phyloP scores from a whole-genome alignment of 768 basidiomycete species.

The Paxillus ammoniavirescens region DNA sequence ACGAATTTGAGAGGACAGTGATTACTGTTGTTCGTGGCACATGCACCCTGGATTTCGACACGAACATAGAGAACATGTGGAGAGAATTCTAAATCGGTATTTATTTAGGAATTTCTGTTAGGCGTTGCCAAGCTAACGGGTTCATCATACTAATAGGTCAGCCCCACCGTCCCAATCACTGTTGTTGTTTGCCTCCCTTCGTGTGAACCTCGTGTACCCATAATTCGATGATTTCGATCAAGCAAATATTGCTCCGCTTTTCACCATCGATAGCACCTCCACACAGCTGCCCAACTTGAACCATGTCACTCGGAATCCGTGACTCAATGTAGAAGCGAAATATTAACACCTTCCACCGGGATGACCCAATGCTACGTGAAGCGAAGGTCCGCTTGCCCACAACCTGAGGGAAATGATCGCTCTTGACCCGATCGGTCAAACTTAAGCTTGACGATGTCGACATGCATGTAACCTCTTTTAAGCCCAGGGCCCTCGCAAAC shows the following conservation, averaged over 20 bases:
- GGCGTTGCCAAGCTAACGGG: background rate
- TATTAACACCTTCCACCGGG: constrained; percentile 1
- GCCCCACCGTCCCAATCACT: constrained; percentile 2
- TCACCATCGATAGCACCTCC: constrained; percentile 1
- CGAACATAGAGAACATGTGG: constrained; percentile 27
- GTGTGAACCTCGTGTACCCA: constrained; percentile 18
- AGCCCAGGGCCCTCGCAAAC: background rate
- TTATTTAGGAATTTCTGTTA: constrained; percentile 5
- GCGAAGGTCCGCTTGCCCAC: background rate
- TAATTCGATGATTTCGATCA: background rate
- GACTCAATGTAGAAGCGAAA: constrained; percentile 4
- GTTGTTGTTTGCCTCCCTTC: constrained; percentile 11
- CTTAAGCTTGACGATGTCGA: constrained; percentile 16
- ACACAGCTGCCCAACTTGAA: too few species aligned
- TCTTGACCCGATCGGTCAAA: constrained; percentile 12
- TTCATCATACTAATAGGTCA: background rate
- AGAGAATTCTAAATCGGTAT: constrained; percentile 29
- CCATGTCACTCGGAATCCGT: background rate
- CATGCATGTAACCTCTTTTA: constrained; percentile 23
- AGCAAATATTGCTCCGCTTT: background rate
- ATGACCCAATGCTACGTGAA: constrained; percentile 4
- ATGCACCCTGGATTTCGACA: constrained; percentile 27
- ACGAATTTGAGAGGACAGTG: constrained; percentile 59
- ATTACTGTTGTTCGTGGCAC: constrained; percentile 34
- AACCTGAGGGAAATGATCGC: constrained; percentile 2